A percentile compares a stretch with the other conserved stretches of the same genome.
phyloP scores from a whole-genome alignment of 805 yeast species.

The Saturnispora gosingensis region DNA sequence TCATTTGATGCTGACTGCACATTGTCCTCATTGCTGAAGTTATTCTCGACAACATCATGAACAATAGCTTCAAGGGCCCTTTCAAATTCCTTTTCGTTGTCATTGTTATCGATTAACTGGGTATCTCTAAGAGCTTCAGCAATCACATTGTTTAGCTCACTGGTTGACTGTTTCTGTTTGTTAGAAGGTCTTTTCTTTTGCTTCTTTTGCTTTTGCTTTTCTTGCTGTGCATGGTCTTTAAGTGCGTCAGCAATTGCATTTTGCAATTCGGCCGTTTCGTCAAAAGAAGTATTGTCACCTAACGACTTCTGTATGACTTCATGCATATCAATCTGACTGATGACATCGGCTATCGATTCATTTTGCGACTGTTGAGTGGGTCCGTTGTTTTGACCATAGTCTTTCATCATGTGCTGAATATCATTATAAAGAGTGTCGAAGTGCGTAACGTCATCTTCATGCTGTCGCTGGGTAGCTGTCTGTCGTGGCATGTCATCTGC shows the following conservation, averaged over 20 bases:
- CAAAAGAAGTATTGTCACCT: slow-evolving; percentile 11
- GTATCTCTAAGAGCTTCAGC: slow-evolving; percentile 18
- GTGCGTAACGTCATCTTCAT: slow-evolving; percentile 2
- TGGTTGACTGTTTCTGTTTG: not conserved
- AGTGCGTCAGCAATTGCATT: slow-evolving; percentile 23
- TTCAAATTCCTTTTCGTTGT: slow-evolving; percentile 33
- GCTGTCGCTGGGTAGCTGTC: slow-evolving; percentile 1
- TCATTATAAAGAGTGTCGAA: slow-evolving; percentile 8
- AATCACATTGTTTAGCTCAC: slow-evolving; percentile 19
- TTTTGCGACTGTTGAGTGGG: not conserved
- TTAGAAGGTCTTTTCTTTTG: not conserved
- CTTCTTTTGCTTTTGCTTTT: slow-evolving; percentile 4
- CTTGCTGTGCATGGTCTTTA: slow-evolving; percentile 10
- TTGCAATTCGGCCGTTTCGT: slow-evolving; percentile 17
- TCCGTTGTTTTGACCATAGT: not conserved
- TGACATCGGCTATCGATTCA: slow-evolving; percentile 8
- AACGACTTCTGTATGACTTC: slow-evolving; percentile 17
- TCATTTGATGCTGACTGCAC: slow-evolving; percentile 12
- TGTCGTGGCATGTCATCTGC: not conserved
- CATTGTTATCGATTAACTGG: not conserved
- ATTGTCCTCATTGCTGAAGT: not conserved
- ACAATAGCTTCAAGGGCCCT: slow-evolving; percentile 50
- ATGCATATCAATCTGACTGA: slow-evolving; percentile 10
- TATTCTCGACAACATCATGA: slow-evolving; percentile 39
- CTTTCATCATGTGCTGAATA: slow-evolving; percentile 7